A percentile compares a stretch with the other conserved stretches of the same genome.
Evolutionary conservation across 2,329 filamentous ascomycete genomes (phyloP).

Genomic region (Xylariaceae sp.): DNA sequence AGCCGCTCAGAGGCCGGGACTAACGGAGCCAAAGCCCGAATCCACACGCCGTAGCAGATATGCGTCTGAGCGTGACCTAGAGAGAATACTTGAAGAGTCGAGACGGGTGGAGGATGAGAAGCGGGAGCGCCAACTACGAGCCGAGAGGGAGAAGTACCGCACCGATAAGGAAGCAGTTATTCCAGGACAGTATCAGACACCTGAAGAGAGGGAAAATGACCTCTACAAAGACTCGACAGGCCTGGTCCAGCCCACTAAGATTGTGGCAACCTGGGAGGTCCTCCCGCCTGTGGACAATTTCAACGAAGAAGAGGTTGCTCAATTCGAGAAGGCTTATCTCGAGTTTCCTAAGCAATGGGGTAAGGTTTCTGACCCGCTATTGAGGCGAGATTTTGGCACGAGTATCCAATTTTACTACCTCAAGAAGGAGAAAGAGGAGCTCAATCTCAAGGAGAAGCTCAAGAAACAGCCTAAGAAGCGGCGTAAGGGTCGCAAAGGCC

Average conservation of each 20-base stretch:
- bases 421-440: constrained; percentile 71
- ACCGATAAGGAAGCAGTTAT: constrained; percentile 71
- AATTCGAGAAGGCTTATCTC: constrained; percentile 71
- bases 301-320: constrained; percentile 62
- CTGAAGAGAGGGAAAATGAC: constrained; percentile 53
- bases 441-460: constrained; percentile 72
- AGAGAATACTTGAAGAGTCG: constrained; percentile 68
- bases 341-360: constrained; percentile 81
- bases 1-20: constrained; percentile 33
- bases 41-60: constrained; percentile 49
- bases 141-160: constrained; percentile 65
- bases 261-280: constrained; percentile 67
- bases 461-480: constrained; percentile 59
- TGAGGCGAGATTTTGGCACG: constrained; percentile 67
- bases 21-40: constrained; percentile 54
- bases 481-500: constrained; percentile 56
- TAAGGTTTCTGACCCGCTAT: constrained; percentile 64
- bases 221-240: constrained; percentile 64
- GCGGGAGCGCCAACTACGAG: constrained; percentile 60
- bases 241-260: constrained; percentile 58
- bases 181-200: constrained; percentile 63
- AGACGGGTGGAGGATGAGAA: constrained; percentile 66
- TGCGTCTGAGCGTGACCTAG: constrained; percentile 68
- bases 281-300: constrained; percentile 73
- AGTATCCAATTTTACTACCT: constrained; percentile 86